A percentile compares a stretch with the other conserved stretches of the same genome.
Conservation (phyloP, 805 yeast genomes). For the Myxozyma neotropica region DNA sequence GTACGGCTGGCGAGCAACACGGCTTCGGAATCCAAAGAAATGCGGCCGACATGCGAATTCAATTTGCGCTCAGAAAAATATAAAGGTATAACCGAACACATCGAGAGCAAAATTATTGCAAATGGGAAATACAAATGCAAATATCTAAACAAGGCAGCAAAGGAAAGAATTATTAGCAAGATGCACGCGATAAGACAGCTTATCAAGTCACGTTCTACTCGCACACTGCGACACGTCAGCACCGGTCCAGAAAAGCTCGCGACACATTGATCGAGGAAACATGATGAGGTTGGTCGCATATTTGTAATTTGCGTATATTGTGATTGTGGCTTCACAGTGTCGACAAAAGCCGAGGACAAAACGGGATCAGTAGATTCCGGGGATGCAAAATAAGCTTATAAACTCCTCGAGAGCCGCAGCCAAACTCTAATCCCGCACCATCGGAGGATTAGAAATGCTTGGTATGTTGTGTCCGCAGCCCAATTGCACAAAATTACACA, state of each 20-base stretch:
- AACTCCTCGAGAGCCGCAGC: neutral
- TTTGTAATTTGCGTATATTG: no score
- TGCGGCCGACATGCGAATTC: neutral
- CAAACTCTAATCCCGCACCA: neutral
- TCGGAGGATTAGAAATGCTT: no score
- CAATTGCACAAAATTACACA: no score
- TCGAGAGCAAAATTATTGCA: neutral
- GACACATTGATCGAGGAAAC: neutral
- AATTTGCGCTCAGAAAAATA: neutral
- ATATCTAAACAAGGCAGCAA: neutral
- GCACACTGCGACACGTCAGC: constrained; percentile 50
- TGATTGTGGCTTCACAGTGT: no score
- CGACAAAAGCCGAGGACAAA: neutral
- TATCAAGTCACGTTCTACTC: neutral
- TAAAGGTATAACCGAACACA: neutral
- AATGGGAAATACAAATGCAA: constrained; percentile 3
- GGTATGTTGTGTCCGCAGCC: no score
- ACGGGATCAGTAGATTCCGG: neutral
- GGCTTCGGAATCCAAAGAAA: neutral
- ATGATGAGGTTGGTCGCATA: no score
- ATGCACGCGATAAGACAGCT: neutral
- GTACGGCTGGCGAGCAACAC: constrained; percentile 4
- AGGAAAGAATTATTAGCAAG: no score
- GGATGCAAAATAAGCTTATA: neutral
- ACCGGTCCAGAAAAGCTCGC: constrained; percentile 3